Percentiles rank a stretch among this genome's conserved stretches.
phyloP scores from a whole-genome alignment of 805 yeast species.

The Candida ulmi region DNA sequence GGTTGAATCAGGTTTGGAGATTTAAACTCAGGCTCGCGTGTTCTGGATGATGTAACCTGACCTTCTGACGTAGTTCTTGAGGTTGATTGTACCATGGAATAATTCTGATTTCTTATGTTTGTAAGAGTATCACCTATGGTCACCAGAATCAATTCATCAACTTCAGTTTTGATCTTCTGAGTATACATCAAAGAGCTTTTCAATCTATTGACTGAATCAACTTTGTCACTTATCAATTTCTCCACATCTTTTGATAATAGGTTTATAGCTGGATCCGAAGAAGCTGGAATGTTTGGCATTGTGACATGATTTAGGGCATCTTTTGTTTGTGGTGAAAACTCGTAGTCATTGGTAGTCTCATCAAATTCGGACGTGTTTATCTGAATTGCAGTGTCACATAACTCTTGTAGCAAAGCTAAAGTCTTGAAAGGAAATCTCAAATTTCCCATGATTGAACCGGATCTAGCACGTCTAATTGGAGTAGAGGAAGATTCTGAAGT shows the following conservation, averaged over 20 bases:
- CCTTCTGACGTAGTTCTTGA: background rate
- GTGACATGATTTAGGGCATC: constrained; percentile 43
- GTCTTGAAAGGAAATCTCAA: constrained; percentile 59
- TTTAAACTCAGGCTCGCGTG: constrained; percentile 3
- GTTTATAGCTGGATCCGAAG: constrained; percentile 61
- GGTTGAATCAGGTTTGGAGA: constrained; percentile 17
- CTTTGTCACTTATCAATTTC: constrained; percentile 51
- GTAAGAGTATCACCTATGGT: constrained; percentile 60
- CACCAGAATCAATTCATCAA: constrained; percentile 59
- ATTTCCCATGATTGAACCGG: constrained; percentile 35
- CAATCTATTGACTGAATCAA: constrained; percentile 63
- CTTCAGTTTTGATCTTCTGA: constrained; percentile 71
- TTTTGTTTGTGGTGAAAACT: constrained; percentile 57
- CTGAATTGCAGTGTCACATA: constrained; percentile 69
- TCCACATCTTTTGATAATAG: constrained; percentile 65
- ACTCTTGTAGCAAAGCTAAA: constrained; percentile 48
- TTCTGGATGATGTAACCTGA: constrained; percentile 5
- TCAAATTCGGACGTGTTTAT: constrained; percentile 67
- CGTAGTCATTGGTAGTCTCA: constrained; percentile 19
- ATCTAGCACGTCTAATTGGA: constrained; percentile 31
- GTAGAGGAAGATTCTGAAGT: constrained; percentile 10
- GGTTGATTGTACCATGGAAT: constrained; percentile 5
- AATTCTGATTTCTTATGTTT: constrained; percentile 32
- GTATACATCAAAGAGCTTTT: constrained; percentile 72
- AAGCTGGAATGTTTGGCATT: constrained; percentile 36